A percentile compares a stretch with the other conserved stretches of the same genome.
phyloP scores from a whole-genome alignment of 1,139 yeast genomes.

The Hansenula anomala region DNA sequence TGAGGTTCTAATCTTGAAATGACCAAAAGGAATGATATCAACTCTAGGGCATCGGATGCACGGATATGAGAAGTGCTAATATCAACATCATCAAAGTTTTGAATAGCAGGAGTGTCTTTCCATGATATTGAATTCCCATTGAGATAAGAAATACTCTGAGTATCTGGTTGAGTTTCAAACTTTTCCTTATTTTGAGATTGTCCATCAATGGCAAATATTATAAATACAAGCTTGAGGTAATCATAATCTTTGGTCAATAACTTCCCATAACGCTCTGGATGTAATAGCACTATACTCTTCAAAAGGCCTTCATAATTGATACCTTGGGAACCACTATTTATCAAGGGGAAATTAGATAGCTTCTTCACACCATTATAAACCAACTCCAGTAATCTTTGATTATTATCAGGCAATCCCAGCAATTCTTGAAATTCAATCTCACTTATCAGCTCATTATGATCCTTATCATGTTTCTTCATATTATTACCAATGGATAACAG shows the following conservation, averaged over 20 bases:
- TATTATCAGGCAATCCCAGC: conserved; percentile 27
- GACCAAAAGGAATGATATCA: conserved; percentile 40
- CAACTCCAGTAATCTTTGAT: conserved; percentile 23
- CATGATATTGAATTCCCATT: conserved; percentile 21
- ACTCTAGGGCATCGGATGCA: conserved; percentile 30
- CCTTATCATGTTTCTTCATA: conserved; percentile 25
- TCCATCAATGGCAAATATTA: conserved; percentile 29
- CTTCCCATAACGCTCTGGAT: conserved; percentile 29
- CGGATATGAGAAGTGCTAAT: conserved; percentile 29
- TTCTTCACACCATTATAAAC: conserved; percentile 30
- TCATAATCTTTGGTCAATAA: conserved; percentile 30
- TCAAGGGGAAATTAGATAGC: conserved; percentile 40
- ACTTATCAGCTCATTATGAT: conserved; percentile 24
- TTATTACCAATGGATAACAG: conserved; percentile 29
- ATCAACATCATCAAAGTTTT: conserved; percentile 26
- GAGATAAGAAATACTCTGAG: conserved; percentile 7
- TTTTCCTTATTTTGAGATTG: conserved; percentile 11
- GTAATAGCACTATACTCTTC: conserved; percentile 35
- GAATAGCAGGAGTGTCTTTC: conserved; percentile 24
- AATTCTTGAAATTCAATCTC: conserved; percentile 23
- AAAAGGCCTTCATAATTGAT: conserved; percentile 39
- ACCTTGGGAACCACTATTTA: conserved; percentile 27
- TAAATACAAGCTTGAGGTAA: conserved; percentile 32
- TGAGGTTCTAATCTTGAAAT: conserved; percentile 29
- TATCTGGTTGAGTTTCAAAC: conserved; percentile 5